Base-by-base conservation (phyloP, 495 filamentous ascomycete species). In the Neurospora hispaniola region DNA sequence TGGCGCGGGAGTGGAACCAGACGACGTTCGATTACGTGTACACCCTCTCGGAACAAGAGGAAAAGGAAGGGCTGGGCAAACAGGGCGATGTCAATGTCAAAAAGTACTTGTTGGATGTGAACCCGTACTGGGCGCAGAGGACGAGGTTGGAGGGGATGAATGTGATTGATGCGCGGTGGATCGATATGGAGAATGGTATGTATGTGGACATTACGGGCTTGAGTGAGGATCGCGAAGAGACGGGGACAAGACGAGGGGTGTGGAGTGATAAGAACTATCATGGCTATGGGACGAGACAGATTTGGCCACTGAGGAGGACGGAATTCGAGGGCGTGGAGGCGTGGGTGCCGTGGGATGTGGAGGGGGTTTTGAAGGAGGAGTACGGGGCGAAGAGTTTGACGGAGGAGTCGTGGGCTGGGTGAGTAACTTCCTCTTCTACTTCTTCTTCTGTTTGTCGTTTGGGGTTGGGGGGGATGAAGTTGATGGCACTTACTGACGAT, bases 121-220 rank as follows among this genome's bases (percentile, higher is more conserved):
- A 96, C 78, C 91, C 92, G 4, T 90, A 89, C 81, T 83, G 87
- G 70, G 80, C 82, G 41, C 84, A 90, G 73, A 81, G 88, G 8
- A 84, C 85, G 20, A 83, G 89, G 41, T 90, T 90, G 16, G 84
- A 88, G 74, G 93, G 93, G 3, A 77, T 84, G 70, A 97, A 97
- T 76, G 86, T 96, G 42, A 97, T 97, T 77, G 93, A 96, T 80
- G 93, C 92, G 44, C 84, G 93, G 23, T 97, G 91, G 91, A 90
- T 97, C 74, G 93, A 97, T 80, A 84, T 87, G 27, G 79, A 82
- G 69, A 96, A 89, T 73, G 93, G 93, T 9, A 83, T 95, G 71
- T 97, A 91, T 84, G 90, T 97, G 78, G 93, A 97, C 77, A 93
- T 97, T 78, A 97, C 93, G n/a, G 93, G 88, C 35, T 80, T 96